Conservation (phyloP, 1,284 basidiomycete genomes). For the Mycosarcoma mackinlayi region DNA sequence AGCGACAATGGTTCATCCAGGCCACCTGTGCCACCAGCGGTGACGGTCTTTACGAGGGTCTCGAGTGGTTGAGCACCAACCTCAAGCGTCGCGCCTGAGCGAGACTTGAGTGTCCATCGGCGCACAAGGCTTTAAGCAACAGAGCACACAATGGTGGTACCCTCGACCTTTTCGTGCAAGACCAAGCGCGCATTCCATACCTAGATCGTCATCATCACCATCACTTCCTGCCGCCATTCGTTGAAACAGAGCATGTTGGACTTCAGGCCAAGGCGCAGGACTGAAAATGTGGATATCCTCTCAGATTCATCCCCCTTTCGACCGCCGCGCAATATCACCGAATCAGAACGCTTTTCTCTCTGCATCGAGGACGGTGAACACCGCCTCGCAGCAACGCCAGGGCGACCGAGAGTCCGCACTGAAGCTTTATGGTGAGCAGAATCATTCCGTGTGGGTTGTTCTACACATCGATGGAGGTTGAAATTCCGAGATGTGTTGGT, state of each 20-base stretch:
- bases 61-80: conserved; percentile 78
- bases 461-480: too few relatives aligned
- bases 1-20: conserved; percentile 91
- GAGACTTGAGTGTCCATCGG: conserved; percentile 12
- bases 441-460: too few relatives aligned
- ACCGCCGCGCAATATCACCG: conserved; percentile 28
- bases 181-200: conserved; percentile 15
- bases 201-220: conserved; percentile 26
- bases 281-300: conserved; percentile 51
- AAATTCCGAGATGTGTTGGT: too few relatives aligned
- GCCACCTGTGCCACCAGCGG: conserved; percentile 98
- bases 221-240: conserved; percentile 31
- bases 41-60: conserved; percentile 97
- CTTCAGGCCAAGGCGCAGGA: conserved; percentile 26
- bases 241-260: conserved; percentile 27
- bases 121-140: conserved; percentile 11
- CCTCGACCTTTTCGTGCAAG: background rate
- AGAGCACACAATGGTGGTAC: background rate
- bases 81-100: conserved; percentile 82
- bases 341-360: conserved; percentile 37
- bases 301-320: conserved; percentile 9
- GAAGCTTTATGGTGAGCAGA: too few relatives aligned
- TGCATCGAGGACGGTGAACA: background rate
- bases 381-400: too few relatives aligned
- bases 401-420: too few relatives aligned